These are phyloP conservation scores for Cladobotryum protrusum DNA, from an alignment of 2,329 filamentous ascomycete species.

Conservation along the genomic window DNA sequence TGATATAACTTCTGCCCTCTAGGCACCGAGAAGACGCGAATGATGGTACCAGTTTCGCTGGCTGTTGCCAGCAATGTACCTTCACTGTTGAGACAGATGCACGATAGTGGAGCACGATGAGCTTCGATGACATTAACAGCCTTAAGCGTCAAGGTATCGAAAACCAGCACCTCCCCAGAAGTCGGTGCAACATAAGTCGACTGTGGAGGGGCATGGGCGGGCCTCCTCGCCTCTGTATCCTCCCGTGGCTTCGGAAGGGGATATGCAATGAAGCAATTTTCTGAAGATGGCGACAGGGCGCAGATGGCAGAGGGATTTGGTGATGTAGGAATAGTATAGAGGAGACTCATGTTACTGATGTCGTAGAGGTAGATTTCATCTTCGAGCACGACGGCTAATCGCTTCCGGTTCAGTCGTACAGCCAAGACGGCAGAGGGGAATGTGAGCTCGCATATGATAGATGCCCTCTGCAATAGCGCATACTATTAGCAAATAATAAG, in stretches of 20 bases:
- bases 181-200: constrained; percentile 76
- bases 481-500: constrained; percentile 2
- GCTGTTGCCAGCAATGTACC: constrained; percentile 89
- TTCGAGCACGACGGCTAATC: constrained; percentile 87
- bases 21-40: constrained; percentile 89
- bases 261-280: constrained; percentile 93
- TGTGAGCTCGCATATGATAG: constrained; percentile 96
- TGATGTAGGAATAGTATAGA: constrained; percentile 88
- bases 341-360: constrained; percentile 94
- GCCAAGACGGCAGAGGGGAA: constrained; percentile 95
- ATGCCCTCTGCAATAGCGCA: constrained; percentile 43
- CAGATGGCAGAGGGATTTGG: constrained; percentile 90
- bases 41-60: constrained; percentile 95
- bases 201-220: constrained; percentile 77
- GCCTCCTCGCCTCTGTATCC: constrained; percentile 51
- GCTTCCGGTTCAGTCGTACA: constrained; percentile 88
- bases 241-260: constrained; percentile 72
- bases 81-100: constrained; percentile 85
- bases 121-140: constrained; percentile 94
- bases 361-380: constrained; percentile 98
- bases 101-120: constrained; percentile 84
- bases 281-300: constrained; percentile 86
- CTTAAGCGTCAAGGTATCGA: constrained; percentile 82
- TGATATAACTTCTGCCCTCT: constrained; percentile 90
- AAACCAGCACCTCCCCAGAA: constrained; percentile 86